Evolutionary conservation across 257 asterid genomes (phyloP).

Genomic region (Agastache rugosa): DNA sequence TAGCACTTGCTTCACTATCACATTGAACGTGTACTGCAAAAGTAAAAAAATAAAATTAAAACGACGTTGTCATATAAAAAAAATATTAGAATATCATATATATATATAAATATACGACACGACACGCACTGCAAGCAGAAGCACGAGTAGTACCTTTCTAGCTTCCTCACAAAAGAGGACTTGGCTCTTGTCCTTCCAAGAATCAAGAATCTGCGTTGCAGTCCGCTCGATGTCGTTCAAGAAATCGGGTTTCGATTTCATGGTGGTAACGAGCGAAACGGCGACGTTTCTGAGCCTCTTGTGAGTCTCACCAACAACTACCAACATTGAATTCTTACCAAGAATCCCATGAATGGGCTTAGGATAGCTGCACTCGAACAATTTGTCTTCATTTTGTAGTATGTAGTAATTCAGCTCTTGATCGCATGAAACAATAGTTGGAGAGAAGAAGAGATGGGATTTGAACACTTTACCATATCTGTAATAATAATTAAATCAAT

Average conservation of each 20-base stretch:
- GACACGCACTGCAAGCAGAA: too few species aligned
- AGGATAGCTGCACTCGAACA: constrained; percentile 75
- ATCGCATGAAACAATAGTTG: constrained; percentile 82
- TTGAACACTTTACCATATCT: constrained; percentile 84
- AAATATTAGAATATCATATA: neutral
- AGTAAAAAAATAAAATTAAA: neutral
- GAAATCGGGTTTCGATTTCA: constrained; percentile 66
- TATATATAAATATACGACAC: neutral
- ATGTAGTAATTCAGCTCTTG: constrained; percentile 73
- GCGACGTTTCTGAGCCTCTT: constrained; percentile 73
- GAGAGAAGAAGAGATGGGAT: constrained; percentile 72
- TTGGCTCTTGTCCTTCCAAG: constrained; percentile 58
- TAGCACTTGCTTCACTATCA: constrained; percentile 80
- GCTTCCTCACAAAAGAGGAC: constrained; percentile 74
- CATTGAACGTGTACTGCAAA: constrained; percentile 76
- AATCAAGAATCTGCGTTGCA: constrained; percentile 56
- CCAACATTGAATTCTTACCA: constrained; percentile 69
- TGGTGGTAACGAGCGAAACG: constrained; percentile 61
- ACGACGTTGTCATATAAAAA: too few species aligned
- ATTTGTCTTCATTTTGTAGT: constrained; percentile 69
- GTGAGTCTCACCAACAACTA: constrained; percentile 70
- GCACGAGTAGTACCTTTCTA: constrained; percentile 72
- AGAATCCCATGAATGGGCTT: constrained; percentile 78
- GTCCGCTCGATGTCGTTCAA: constrained; percentile 57
- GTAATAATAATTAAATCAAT: neutral